A percentile compares a stretch with the other conserved stretches of the same genome.
Evolutionary conservation across 345 rosid species (phyloP).

Genomic region (rapeseed (Brassica napus)): Da-Ae NC_063440.1:25784001-25784500

Average conservation of each 20-base stretch:
- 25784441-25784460: neutral
- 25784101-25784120: constrained; percentile 58
- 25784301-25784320: constrained; percentile 89
- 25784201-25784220: constrained; percentile 66
- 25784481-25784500: constrained; percentile 89
- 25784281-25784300: constrained; percentile 24
- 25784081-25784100: constrained; percentile 92
- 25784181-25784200: constrained; percentile 93
- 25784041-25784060: constrained; percentile 56
- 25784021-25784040: constrained; percentile 80
- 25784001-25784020: constrained; percentile 93
- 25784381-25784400: neutral
- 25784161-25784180: constrained; percentile 93
- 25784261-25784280: neutral
- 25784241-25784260: neutral
- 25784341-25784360: constrained; percentile 68
- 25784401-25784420: neutral
- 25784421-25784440: neutral
- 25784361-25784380: neutral
- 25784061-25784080: constrained; percentile 63
- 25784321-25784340: constrained; percentile 97
- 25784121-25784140: constrained; percentile 50
- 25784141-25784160: constrained; percentile 77
- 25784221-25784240: constrained; percentile 26
- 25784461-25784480: constrained; percentile 78